Evolutionary conservation across 345 rosid genomes (phyloP).

Genomic region (Citrus inodora): DNA sequence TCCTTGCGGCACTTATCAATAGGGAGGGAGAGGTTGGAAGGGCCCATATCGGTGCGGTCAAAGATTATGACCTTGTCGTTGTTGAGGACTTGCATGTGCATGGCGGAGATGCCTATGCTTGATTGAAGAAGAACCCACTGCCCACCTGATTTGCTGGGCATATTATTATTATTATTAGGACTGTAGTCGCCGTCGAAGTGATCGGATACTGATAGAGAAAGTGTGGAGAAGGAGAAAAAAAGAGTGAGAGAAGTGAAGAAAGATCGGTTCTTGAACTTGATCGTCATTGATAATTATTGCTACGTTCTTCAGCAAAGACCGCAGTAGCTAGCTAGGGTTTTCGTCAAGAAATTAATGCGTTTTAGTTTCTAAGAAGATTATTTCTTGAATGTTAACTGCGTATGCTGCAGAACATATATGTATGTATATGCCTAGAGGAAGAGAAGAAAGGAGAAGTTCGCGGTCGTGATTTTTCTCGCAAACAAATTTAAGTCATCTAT

Average conservation of each 20-base stretch:
- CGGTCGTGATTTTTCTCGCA: too few relatives aligned
- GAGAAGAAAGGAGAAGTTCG: too few relatives aligned
- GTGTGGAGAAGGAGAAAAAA: not conserved
- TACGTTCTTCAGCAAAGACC: not conserved
- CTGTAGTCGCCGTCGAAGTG: not conserved
- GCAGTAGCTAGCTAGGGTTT: not conserved
- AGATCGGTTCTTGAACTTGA: constrained; percentile 41
- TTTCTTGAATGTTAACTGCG: too few relatives aligned
- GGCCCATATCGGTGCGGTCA: constrained; percentile 80
- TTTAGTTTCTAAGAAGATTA: too few relatives aligned
- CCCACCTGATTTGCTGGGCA: constrained; percentile 22
- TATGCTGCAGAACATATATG: too few relatives aligned
- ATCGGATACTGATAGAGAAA: not conserved
- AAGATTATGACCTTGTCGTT: constrained; percentile 65
- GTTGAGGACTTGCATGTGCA: constrained; percentile 83
- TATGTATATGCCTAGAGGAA: too few relatives aligned
- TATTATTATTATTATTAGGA: not conserved
- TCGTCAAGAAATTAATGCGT: not conserved
- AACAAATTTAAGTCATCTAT: not conserved
- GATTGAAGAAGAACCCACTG: constrained; percentile 42
- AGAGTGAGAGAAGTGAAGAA: constrained; percentile 1
- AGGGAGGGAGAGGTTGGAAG: constrained; percentile 62
- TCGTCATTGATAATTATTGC: constrained; percentile 16
- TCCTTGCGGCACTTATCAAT: constrained; percentile 44
- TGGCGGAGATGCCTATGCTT: constrained; percentile 79